Base-by-base conservation (phyloP, 73 alveolate species). In the Diophrys sp. region DNA sequence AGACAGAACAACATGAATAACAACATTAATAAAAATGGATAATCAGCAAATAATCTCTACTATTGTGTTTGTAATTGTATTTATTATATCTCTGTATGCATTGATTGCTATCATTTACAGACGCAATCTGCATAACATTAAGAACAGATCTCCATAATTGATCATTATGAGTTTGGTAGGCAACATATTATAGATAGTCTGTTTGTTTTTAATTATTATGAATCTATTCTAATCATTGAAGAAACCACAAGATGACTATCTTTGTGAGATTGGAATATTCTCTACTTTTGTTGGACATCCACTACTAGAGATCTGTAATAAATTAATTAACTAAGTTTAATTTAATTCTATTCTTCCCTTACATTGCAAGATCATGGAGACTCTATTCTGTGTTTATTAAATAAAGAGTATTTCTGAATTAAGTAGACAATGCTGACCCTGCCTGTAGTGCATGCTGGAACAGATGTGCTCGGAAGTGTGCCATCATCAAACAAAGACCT, bases 101-200 rank as follows among this genome's bases (percentile, higher is more conserved):
- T 25, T 18, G 24, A 2, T 23, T 28, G 11, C 23, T 26, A 5
- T 68, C 55, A 23, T 23, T 28, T 25, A 26, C 2, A 68, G 75
- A 28, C 23, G 24, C 27, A 28, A 68, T 24, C 29, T 26, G 24
- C 75, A 68, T 31, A 44, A 25, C 2, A 68, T 68, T 31, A 68
- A 68, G 54, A 68, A 68, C 55, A 68, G 75, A 31, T 68, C 75
- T 1, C 75, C 75, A 1, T 28, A 25, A 26, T 29, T 68, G 56
- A n/a, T 68, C 1, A 2, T 68, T 2, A 18, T 68, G 23, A 1
- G 56, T 2, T 5, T 68, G 2, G 24, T 55, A 2, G 75, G 75
- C 5, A 68, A 68, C 55, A 23, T 68, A n/a, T 24, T 68, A 23
- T 2, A 25, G 75, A 2, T 68, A 14, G 5, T 31, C 2, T 23